Base-by-base conservation (phyloP, 176 grass and related monocot genomes). In the Thinopyrum elongatum region DNA sequence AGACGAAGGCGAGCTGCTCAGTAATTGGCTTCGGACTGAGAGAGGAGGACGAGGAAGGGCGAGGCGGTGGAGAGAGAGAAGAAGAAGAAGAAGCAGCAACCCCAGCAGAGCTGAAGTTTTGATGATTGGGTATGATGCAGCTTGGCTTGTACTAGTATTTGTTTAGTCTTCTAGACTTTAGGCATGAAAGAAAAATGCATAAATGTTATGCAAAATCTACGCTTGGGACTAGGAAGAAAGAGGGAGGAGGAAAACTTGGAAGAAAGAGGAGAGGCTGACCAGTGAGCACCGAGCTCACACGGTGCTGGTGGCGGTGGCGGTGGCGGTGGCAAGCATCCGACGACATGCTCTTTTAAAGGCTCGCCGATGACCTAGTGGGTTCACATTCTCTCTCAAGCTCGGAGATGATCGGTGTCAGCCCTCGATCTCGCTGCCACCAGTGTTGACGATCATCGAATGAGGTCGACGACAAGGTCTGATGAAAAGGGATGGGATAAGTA, bases 91-190 rank as follows among this genome's bases (percentile, higher is more conserved):
- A 3, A 19, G 72, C 39, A 14, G 42, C 42, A 14, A 69, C 53
- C 17, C 70, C 17, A 66, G 87, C 77, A 58, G 77, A 85, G 77
- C 34, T 63, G 36, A 57, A 83, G 60, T 86, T 76, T 76, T 89
- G 86, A 61, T 80, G 55, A 58, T 58, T 58, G 41, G 81, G 16
- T 78, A 5, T 63, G 64, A 58, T 84, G 71, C 65, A 84, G 81
- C 23, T 89, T 41, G 76, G 29, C 74, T 53, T 41, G 30, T 53
- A 22, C 55, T 58, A 57, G 29, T 49, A 59, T 82, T 53, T 81
- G 41, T 67, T 80, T 70, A 82, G 64, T 36, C 29, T 68, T 68
- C 33, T n/a, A 70, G 33, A 2, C 4, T 35, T 70, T 51, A 66
- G 61, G 38, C 9, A 22, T 53, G 66, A 58, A 58, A 58, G 55